A percentile compares a stretch with the other conserved stretches of the same genome.
Evolutionary conservation across 2,329 filamentous ascomycete genomes (phyloP).

Genomic region (Pestalotiopsis sp.): DNA sequence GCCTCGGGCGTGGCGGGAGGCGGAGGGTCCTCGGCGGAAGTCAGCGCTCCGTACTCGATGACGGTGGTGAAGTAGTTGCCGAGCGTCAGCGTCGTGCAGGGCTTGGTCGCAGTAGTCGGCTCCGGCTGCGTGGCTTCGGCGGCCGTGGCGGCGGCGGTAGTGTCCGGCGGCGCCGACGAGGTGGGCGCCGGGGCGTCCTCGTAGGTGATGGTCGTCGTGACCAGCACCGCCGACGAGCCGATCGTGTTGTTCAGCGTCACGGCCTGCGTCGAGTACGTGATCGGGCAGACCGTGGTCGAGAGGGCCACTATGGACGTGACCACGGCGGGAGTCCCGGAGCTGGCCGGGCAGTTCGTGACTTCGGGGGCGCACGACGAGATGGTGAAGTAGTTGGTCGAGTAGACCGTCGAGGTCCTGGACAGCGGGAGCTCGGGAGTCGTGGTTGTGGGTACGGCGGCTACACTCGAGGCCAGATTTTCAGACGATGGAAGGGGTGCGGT

Average conservation of each 20-base stretch:
- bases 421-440: constrained; percentile 10
- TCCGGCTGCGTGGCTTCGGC: constrained; percentile 11
- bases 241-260: constrained; percentile 27
- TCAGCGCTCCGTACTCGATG: constrained; percentile 26
- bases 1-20: constrained; percentile 6
- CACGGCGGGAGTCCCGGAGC: constrained; percentile 19
- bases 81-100: constrained; percentile 26
- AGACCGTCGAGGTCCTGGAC: constrained; percentile 31
- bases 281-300: constrained; percentile 31
- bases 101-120: constrained; percentile 12
- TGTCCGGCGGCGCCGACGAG: constrained; percentile 15
- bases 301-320: constrained; percentile 28
- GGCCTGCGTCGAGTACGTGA: constrained; percentile 21
- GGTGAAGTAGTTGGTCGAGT: constrained; percentile 29
- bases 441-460: neutral
- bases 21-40: constrained; percentile 7
- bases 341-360: constrained; percentile 26
- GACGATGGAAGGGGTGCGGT: neutral
- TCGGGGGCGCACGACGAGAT: constrained; percentile 28
- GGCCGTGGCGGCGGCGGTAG: constrained; percentile 16
- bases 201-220: constrained; percentile 27
- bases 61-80: constrained; percentile 28
- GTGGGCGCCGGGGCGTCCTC: constrained; percentile 24
- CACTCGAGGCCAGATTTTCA: neutral
- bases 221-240: constrained; percentile 23